These are phyloP conservation scores for Pyricularia sp. DNA, from an alignment of 2,329 filamentous ascomycete species.

Conservation along the genomic window DNA sequence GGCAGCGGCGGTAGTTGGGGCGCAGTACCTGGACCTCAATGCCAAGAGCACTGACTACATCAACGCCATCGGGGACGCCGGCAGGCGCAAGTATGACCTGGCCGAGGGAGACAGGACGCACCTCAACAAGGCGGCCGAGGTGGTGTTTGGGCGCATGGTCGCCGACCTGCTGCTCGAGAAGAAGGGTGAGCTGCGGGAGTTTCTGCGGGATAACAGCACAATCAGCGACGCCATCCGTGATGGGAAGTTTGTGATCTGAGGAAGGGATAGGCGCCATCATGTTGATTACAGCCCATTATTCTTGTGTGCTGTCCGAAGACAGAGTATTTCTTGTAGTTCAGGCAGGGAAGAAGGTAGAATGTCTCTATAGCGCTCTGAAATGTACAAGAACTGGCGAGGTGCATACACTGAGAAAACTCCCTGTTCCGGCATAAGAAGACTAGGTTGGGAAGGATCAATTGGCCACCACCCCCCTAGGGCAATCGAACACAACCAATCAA, in stretches of 20 bases:
- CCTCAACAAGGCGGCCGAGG: constrained; percentile 35
- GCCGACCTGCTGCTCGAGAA: constrained; percentile 29
- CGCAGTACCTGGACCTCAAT: constrained; percentile 36
- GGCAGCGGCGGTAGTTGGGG: constrained; percentile 26
- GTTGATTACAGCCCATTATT: not conserved
- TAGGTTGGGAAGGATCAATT: too few species aligned
- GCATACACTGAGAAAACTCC: too few species aligned
- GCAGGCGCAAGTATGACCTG: constrained; percentile 34
- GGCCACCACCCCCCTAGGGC: too few species aligned
- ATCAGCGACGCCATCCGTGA: constrained; percentile 1
- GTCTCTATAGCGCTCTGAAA: too few species aligned
- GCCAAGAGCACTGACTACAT: constrained; percentile 33
- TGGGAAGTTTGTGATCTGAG: constrained; percentile 1
- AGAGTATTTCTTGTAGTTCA: too few species aligned
- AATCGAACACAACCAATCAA: too few species aligned
- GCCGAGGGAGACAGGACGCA: constrained; percentile 38
- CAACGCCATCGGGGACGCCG: constrained; percentile 31
- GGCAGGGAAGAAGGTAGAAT: too few species aligned
- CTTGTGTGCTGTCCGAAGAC: too few species aligned
- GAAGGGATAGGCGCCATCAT: too few species aligned
- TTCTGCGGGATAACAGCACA: not conserved
- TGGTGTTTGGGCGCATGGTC: constrained; percentile 44
- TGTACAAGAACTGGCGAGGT: too few species aligned
- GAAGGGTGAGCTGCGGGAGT: constrained; percentile 3
- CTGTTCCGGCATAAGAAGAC: too few species aligned